These are phyloP conservation scores for Coniochaeta sp. DNA, from an alignment of 2,329 filamentous ascomycete genomes.

Conservation along the genomic window DNA sequence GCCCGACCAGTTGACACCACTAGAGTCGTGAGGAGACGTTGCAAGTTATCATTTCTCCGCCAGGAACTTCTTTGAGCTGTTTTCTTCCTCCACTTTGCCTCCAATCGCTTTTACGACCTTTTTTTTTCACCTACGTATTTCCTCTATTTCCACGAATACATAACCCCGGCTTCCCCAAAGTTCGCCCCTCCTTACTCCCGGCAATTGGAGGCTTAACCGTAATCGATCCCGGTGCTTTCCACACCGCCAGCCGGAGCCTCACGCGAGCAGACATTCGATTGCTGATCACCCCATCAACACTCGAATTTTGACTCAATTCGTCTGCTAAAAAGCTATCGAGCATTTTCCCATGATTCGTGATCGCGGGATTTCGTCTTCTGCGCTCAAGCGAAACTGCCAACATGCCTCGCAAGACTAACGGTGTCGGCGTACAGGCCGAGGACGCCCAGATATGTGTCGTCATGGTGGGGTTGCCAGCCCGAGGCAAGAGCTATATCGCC, in stretches of 20 bases:
- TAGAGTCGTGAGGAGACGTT: background rate
- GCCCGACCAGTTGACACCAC: no score
- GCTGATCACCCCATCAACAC: conserved; percentile 3
- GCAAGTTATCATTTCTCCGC: background rate
- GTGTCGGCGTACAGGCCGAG: conserved; percentile 77
- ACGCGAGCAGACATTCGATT: conserved; percentile 11
- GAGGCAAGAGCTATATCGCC: conserved; percentile 95
- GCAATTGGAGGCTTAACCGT: background rate
- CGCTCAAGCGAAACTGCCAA: conserved; percentile 9
- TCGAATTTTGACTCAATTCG: conserved; percentile 7
- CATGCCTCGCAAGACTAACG: conserved; percentile 49
- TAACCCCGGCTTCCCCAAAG: background rate
- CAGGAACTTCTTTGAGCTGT: background rate
- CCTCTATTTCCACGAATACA: background rate
- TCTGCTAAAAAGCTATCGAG: conserved; percentile 12
- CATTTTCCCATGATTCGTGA: background rate
- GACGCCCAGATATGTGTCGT: conserved; percentile 96
- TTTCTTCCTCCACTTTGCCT: background rate
- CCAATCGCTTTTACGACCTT: background rate
- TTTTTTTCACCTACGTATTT: background rate
- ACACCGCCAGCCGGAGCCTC: conserved; percentile 6
- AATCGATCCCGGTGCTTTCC: background rate
- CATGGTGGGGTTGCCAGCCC: conserved; percentile 93
- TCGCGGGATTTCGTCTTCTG: background rate
- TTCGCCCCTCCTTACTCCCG: background rate